These are phyloP conservation scores for Coffea humblotiana DNA, from an alignment of 305 asterid genomes.

Conservation along the genomic window DNA sequence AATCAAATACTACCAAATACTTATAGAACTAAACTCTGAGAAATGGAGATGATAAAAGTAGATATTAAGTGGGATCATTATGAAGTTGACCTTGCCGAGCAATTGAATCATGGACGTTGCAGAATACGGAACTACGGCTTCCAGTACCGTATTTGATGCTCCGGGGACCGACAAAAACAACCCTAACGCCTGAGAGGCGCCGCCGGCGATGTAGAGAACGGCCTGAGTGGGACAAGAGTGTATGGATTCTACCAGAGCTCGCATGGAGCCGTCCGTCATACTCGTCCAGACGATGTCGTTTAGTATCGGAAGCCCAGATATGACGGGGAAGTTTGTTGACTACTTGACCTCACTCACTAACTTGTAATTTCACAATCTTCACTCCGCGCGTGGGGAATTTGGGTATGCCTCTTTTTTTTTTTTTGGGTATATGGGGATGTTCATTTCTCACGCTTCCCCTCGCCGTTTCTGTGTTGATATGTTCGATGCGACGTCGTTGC, in stretches of 20 bases:
- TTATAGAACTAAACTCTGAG: too few species aligned
- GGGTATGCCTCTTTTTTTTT: too few species aligned
- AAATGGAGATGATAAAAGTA: too few species aligned
- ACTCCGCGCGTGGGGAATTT: too few species aligned
- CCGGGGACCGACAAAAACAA: constrained; percentile 71
- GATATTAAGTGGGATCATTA: background rate
- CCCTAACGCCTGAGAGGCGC: constrained; percentile 49
- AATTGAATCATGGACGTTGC: constrained; percentile 79
- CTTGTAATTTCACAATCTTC: too few species aligned
- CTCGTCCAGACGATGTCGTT: constrained; percentile 15
- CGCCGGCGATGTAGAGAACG: constrained; percentile 85
- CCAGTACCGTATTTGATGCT: constrained; percentile 82
- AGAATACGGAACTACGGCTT: constrained; percentile 76
- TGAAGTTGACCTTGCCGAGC: constrained; percentile 60
- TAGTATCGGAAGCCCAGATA: background rate
- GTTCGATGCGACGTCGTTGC: too few species aligned
- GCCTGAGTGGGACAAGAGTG: constrained; percentile 74
- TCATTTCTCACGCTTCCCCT: too few species aligned
- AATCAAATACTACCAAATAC: too few species aligned
- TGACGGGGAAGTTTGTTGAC: background rate
- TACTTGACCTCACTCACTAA: background rate
- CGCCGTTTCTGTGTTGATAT: too few species aligned
- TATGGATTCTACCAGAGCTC: constrained; percentile 71
- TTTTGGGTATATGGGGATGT: too few species aligned
- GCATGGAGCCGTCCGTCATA: constrained; percentile 63